A percentile compares a stretch with the other conserved stretches of the same genome.
Conservation (phyloP, 768 basidiomycete species). For the Hortiboletus flavorubellus region DNA sequence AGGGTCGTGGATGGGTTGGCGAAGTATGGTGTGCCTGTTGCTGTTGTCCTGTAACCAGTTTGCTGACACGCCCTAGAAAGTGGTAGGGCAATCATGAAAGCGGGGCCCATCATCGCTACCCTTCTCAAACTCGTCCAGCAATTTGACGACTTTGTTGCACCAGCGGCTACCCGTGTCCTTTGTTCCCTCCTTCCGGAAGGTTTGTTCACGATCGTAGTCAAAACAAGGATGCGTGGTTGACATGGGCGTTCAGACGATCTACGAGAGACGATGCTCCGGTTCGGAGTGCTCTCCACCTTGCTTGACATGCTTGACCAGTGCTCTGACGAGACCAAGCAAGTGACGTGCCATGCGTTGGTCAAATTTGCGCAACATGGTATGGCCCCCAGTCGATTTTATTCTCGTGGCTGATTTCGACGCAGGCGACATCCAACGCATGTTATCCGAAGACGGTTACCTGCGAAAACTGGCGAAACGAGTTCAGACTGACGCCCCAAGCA, state of each 20-base stretch:
- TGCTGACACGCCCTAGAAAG: background rate
- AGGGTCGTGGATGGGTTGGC: slow-evolving; percentile 19
- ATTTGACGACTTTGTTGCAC: slow-evolving; percentile 30
- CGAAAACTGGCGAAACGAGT: slow-evolving; percentile 15
- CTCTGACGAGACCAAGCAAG: slow-evolving; percentile 20
- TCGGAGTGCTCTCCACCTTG: slow-evolving; percentile 13
- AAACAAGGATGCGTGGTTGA: background rate
- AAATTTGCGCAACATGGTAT: slow-evolving; percentile 19
- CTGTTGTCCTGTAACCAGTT: background rate
- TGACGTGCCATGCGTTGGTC: slow-evolving; percentile 10
- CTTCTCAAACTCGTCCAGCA: slow-evolving; percentile 20
- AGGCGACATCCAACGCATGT: slow-evolving; percentile 11
- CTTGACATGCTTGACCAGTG: slow-evolving; percentile 20
- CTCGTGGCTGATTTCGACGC: background rate
- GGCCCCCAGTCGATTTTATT: background rate
- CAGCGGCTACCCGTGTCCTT: slow-evolving; percentile 24
- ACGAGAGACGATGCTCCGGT: slow-evolving; percentile 15
- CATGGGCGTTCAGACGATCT: slow-evolving; percentile 13
- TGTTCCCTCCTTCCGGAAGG: slow-evolving; percentile 25
- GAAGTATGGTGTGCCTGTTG: slow-evolving; percentile 7
- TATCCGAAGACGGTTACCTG: slow-evolving; percentile 8
- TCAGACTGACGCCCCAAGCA: slow-evolving; percentile 3
- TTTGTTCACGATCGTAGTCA: background rate
- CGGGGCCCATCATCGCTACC: slow-evolving; percentile 1
- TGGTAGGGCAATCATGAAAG: slow-evolving; percentile 8